These are phyloP conservation scores for Taphrina deformans DNA, from an alignment of 1,139 yeast species.

Conservation along the genomic window DNA sequence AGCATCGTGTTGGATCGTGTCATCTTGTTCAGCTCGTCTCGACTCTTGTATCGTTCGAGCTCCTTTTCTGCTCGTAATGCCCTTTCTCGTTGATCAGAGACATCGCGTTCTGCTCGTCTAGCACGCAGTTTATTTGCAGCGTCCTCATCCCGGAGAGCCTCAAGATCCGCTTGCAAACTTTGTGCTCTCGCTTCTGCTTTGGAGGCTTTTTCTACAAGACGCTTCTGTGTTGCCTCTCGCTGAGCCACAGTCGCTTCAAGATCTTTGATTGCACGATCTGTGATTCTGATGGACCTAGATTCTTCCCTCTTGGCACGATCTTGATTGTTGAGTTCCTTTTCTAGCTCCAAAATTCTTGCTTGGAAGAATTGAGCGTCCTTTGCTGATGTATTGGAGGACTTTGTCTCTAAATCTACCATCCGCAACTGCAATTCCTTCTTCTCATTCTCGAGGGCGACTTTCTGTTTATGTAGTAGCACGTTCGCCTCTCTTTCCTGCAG, in stretches of 20 bases:
- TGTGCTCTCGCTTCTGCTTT: constrained; percentile 47
- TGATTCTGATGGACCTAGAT: constrained; percentile 44
- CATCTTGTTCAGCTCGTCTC: constrained; percentile 22
- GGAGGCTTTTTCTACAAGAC: constrained; percentile 44
- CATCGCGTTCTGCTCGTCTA: constrained; percentile 26
- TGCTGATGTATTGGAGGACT: constrained; percentile 17
- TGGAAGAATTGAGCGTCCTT: constrained; percentile 26
- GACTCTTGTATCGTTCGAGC: constrained; percentile 20
- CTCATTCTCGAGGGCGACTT: constrained; percentile 43
- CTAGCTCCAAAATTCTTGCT: constrained; percentile 44
- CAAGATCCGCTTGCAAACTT: constrained; percentile 48
- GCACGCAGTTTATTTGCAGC: constrained; percentile 25
- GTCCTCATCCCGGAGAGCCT: constrained; percentile 42
- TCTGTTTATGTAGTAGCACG: constrained; percentile 41
- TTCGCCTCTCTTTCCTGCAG: constrained; percentile 43
- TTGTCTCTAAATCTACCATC: constrained; percentile 45
- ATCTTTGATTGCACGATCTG: constrained; percentile 44
- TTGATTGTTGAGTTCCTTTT: constrained; percentile 47
- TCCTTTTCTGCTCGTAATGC: constrained; percentile 32
- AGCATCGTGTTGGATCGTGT: constrained; percentile 12
- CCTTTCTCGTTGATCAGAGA: constrained; percentile 30
- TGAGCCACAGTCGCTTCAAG: constrained; percentile 42
- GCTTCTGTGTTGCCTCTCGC: constrained; percentile 40
- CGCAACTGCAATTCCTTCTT: constrained; percentile 44
- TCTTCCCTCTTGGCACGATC: constrained; percentile 45